Evolutionary conservation across 306 rosid genomes (phyloP).

Genomic region (Chamaecrista fasciculata): DNA sequence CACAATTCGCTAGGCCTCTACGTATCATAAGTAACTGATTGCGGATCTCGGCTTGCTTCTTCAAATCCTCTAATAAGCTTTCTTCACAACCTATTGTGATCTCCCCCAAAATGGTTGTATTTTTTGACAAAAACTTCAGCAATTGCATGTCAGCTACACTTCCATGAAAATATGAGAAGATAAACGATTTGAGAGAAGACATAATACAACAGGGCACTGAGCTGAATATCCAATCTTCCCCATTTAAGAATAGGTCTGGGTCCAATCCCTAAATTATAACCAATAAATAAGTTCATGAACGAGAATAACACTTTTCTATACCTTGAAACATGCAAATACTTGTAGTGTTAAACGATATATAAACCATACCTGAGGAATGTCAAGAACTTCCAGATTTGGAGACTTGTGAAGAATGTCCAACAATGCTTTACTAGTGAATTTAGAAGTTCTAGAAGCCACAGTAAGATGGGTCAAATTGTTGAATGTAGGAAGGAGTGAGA

Average conservation of each 20-base stretch:
- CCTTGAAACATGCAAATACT: constrained; percentile 6
- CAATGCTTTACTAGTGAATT: not conserved
- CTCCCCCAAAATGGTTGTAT: constrained; percentile 18
- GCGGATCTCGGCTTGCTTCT: constrained; percentile 12
- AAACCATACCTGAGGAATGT: constrained; percentile 11
- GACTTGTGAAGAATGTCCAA: constrained; percentile 29
- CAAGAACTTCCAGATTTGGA: constrained; percentile 25
- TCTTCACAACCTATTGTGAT: not conserved
- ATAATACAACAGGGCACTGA: constrained; percentile 24
- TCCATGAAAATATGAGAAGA: constrained; percentile 23
- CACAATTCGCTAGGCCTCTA: not conserved
- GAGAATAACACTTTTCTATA: not conserved
- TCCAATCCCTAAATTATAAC: constrained; percentile 17
- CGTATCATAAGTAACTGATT: not conserved
- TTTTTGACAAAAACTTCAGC: constrained; percentile 12
- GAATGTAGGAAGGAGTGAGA: constrained; percentile 11
- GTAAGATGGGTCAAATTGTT: constrained; percentile 17
- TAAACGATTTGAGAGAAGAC: constrained; percentile 12
- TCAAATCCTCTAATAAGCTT: not conserved
- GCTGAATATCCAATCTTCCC: not conserved
- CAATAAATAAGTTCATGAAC: not conserved
- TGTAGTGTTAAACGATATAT: not conserved
- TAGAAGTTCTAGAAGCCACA: not conserved
- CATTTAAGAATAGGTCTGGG: constrained; percentile 8
- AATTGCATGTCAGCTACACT: constrained; percentile 12